phyloP scores from a whole-genome alignment of 78 protist genomes.

The Blattamonas nauphoetae region DNA sequence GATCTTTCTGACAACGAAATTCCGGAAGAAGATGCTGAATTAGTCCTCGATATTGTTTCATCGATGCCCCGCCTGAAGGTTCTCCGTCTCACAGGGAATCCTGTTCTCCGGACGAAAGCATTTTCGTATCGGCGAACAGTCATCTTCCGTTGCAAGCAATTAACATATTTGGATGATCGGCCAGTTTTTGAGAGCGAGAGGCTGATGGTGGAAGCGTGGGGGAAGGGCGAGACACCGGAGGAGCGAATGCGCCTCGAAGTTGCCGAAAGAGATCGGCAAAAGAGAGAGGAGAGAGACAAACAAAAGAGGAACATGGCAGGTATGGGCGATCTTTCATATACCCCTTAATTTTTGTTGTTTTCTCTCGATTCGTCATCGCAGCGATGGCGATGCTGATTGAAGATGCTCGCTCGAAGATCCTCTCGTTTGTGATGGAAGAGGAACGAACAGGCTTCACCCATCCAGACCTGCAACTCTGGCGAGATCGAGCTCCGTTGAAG shows the following conservation, averaged over 20 bases:
- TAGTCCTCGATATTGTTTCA: neutral
- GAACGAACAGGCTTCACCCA: no score
- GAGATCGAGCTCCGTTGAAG: no score
- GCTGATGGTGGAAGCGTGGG: constrained; percentile 10
- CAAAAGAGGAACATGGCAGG: neutral
- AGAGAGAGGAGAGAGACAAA: neutral
- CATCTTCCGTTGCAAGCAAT: neutral
- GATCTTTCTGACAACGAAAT: neutral
- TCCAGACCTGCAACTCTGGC: no score
- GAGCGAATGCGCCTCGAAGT: neutral
- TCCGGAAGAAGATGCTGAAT: neutral
- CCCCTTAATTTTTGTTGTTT: neutral
- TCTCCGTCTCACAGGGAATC: neutral
- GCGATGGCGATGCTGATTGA: neutral
- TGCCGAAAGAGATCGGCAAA: neutral
- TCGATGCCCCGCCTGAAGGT: neutral
- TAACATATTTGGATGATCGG: constrained; percentile 5
- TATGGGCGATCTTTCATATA: neutral
- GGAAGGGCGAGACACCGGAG: neutral
- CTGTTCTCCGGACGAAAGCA: neutral
- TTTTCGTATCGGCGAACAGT: neutral
- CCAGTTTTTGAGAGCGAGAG: constrained; percentile 9
- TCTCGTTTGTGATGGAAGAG: no score
- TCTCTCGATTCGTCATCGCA: neutral
- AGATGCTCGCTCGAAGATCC: neutral